Percentiles rank a stretch among this genome's conserved stretches.
Conservation (phyloP, 257 asterid species). For the Fraxinus americana region DNA sequence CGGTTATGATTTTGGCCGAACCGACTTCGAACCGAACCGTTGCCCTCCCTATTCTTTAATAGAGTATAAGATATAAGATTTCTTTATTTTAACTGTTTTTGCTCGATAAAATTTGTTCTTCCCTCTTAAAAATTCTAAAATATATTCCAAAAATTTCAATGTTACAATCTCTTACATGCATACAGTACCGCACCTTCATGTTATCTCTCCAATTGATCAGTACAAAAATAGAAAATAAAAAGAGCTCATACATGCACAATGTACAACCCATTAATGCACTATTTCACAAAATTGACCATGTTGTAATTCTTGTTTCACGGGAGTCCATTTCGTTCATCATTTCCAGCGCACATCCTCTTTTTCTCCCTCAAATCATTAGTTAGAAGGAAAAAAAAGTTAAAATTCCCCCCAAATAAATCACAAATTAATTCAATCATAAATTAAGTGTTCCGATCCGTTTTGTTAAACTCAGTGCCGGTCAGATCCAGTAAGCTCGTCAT, state of each 20-base stretch:
- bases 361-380: constrained; percentile 8
- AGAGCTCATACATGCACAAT: background rate
- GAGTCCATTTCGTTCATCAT: background rate
- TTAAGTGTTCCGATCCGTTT: constrained; percentile 27
- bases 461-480: constrained; percentile 23
- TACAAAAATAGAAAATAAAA: background rate
- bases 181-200: background rate
- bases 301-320: background rate
- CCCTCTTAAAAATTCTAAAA: background rate
- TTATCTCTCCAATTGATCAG: background rate
- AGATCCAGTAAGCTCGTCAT: constrained; percentile 36
- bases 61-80: too few species aligned
- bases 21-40: too few species aligned
- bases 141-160: too few species aligned
- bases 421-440: constrained; percentile 14
- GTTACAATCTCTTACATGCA: background rate
- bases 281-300: background rate
- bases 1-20: too few species aligned
- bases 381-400: too few species aligned
- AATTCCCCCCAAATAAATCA: background rate
- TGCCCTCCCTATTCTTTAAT: too few species aligned
- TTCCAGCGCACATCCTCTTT: constrained; percentile 25
- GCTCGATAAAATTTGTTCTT: background rate
- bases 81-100: background rate
- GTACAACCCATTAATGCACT: constrained; percentile 29